A percentile compares a stretch with the other conserved stretches of the same genome.
phyloP scores from a whole-genome alignment of 1,139 yeast species.

The Candida sp. region DNA sequence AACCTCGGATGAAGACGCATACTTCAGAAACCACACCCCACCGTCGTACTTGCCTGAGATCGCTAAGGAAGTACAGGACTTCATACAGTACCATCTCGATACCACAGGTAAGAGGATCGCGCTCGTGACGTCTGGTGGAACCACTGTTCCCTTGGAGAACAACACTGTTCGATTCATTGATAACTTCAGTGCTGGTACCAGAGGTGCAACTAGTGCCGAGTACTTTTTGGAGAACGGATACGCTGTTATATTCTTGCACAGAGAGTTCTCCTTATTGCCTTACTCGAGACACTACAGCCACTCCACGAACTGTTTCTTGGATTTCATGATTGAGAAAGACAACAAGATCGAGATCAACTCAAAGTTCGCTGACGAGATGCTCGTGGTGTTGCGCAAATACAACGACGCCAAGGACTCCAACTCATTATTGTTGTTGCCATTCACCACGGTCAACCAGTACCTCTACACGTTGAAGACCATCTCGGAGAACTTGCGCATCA shows the following conservation, averaged over 20 bases:
- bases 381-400: constrained; percentile 68
- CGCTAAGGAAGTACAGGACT: constrained; percentile 56
- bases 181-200: constrained; percentile 96
- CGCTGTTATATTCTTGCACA: constrained; percentile 89
- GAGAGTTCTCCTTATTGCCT: constrained; percentile 92
- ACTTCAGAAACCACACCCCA: constrained; percentile 71
- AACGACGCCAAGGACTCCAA: constrained; percentile 60
- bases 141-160: constrained; percentile 96
- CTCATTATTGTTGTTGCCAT: constrained; percentile 74
- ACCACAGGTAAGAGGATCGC: constrained; percentile 60
- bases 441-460: constrained; percentile 95
- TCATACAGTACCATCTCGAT: constrained; percentile 51
- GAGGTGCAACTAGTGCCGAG: constrained; percentile 98
- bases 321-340: constrained; percentile 67
- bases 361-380: constrained; percentile 65
- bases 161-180: constrained; percentile 97
- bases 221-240: constrained; percentile 84
- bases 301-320: constrained; percentile 84
- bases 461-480: constrained; percentile 78
- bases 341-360: constrained; percentile 63
- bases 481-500: constrained; percentile 60
- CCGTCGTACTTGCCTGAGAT: constrained; percentile 77
- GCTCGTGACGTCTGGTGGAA: constrained; percentile 96
- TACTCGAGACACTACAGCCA: constrained; percentile 90
- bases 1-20: constrained; percentile 71